phyloP scores from a whole-genome alignment of 768 basidiomycete species.

The Phanerodontia chrysosporium region DNA sequence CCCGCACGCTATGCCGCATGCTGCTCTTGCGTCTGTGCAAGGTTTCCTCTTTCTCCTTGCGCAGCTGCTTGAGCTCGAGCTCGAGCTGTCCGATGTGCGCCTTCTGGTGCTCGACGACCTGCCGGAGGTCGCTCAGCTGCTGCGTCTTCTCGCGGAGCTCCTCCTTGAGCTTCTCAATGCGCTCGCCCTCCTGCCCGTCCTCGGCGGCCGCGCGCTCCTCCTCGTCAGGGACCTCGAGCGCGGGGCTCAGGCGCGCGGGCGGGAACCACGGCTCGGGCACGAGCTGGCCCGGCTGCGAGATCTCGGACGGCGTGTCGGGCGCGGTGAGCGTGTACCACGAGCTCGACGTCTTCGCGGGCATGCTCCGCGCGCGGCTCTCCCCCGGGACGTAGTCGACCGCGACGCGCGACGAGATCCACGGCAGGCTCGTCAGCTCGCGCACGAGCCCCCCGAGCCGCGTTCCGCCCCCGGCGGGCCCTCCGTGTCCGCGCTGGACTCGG shows the following conservation, averaged over 20 bases:
- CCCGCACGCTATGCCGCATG: constrained; percentile 4
- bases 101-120: constrained; percentile 16
- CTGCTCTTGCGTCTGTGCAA: constrained; percentile 7
- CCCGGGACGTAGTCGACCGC: constrained; percentile 15
- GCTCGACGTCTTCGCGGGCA: constrained; percentile 8
- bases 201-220: not conserved
- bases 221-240: constrained; percentile 7
- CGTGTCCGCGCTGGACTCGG: not conserved
- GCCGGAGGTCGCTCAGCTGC: constrained; percentile 4
- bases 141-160: constrained; percentile 10
- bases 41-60: constrained; percentile 1
- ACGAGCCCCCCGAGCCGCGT: constrained; percentile 4
- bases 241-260: constrained; percentile 4
- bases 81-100: constrained; percentile 9
- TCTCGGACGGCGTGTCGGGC: constrained; percentile 6
- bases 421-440: constrained; percentile 9
- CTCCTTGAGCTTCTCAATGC: constrained; percentile 2
- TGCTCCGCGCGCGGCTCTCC: not conserved
- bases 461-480: not conserved
- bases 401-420: constrained; percentile 13
- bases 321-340: constrained; percentile 13
- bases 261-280: constrained; percentile 16
- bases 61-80: constrained; percentile 5
- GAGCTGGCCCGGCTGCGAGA: not conserved
- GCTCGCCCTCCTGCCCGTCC: not conserved